Conservation (phyloP, 2,329 filamentous ascomycete genomes). For the Colletotrichum sublineola region DNA sequence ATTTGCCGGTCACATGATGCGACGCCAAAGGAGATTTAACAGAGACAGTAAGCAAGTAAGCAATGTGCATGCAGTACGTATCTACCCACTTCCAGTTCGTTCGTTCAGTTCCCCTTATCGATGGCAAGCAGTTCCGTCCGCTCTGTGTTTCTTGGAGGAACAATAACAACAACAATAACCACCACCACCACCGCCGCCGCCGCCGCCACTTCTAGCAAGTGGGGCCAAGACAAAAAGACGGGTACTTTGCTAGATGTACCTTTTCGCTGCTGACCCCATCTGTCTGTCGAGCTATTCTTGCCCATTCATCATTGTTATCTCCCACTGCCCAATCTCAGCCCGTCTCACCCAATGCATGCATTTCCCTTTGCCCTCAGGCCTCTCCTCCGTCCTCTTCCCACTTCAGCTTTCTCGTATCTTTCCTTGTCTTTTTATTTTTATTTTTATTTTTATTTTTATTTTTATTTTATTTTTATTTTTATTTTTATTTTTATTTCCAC, state of each 20-base stretch:
- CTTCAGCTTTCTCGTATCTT: background rate
- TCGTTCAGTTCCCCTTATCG: background rate
- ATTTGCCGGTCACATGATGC: conserved; percentile 22
- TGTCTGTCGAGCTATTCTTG: no score
- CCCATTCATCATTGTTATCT: background rate
- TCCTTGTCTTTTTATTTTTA: background rate
- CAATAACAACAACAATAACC: background rate
- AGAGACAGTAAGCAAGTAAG: background rate
- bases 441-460: background rate
- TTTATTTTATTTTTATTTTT: background rate
- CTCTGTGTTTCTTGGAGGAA: background rate
- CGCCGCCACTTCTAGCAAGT: background rate
- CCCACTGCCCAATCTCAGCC: background rate
- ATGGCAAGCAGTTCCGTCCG: background rate
- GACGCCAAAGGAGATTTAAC: background rate
- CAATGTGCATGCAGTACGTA: background rate
- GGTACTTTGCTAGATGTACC: background rate
- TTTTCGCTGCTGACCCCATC: background rate
- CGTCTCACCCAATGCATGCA: background rate
- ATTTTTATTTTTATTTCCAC: background rate
- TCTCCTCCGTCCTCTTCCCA: background rate
- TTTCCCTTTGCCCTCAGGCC: background rate
- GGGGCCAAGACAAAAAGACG: background rate
- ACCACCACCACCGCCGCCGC: no score
- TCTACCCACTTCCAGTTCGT: background rate